phyloP scores from a whole-genome alignment of 371 early-diverging fungal genomes.

The Lichtheimia corymbifera region DNA sequence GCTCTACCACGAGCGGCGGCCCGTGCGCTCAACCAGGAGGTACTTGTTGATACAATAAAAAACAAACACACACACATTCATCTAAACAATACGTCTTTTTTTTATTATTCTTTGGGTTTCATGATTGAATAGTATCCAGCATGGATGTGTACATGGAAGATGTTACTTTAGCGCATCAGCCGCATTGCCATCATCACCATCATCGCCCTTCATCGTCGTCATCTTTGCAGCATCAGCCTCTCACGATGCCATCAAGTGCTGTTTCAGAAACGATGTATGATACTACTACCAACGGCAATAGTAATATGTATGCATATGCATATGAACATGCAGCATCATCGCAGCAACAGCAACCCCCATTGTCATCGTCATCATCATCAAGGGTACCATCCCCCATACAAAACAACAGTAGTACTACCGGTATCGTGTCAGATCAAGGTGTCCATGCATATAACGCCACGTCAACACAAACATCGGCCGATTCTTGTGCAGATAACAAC shows the following conservation, averaged over 20 bases:
- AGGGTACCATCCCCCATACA: slow-evolving; percentile 6
- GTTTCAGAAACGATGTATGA: slow-evolving; percentile 8
- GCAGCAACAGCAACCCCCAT: background rate
- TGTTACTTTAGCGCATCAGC: slow-evolving; percentile 12
- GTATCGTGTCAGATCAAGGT: too few species aligned
- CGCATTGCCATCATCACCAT: slow-evolving; percentile 13
- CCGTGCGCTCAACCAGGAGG: slow-evolving; percentile 16
- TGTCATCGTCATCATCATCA: slow-evolving; percentile 5
- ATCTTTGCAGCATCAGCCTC: slow-evolving; percentile 10
- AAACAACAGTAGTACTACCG: background rate
- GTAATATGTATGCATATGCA: slow-evolving; percentile 15
- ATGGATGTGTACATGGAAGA: slow-evolving; percentile 13
- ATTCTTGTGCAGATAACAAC: too few species aligned
- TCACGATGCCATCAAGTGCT: background rate
- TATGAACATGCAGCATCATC: slow-evolving; percentile 5
- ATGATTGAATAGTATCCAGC: slow-evolving; percentile 6
- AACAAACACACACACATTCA: background rate
- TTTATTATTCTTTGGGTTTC: slow-evolving; percentile 1
- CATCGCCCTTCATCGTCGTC: slow-evolving; percentile 7
- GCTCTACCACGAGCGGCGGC: slow-evolving; percentile 9
- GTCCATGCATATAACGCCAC: too few species aligned
- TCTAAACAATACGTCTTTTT: slow-evolving; percentile 4
- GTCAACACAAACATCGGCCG: too few species aligned
- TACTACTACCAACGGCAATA: background rate
- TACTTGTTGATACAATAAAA: slow-evolving; percentile 4